Evolutionary conservation across 768 basidiomycete genomes (phyloP).

Genomic region (Lentinus brumalis): DNA sequence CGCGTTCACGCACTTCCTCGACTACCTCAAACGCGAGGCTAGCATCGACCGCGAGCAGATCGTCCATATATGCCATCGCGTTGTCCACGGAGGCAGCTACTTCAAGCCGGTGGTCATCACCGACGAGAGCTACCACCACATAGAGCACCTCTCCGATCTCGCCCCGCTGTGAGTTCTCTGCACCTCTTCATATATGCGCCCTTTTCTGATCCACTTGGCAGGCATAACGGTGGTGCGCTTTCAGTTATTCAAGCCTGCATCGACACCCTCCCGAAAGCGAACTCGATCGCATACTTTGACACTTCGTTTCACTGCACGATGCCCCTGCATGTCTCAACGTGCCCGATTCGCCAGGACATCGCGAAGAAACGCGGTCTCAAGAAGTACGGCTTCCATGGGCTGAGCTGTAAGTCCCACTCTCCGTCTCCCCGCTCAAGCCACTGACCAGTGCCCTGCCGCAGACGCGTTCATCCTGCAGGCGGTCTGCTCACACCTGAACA

Average conservation of each 20-base stretch:
- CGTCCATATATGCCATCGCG: constrained; percentile 66
- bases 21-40: constrained; percentile 43
- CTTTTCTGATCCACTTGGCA: constrained; percentile 23
- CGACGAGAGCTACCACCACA: constrained; percentile 67
- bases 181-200: not conserved
- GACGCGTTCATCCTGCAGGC: constrained; percentile 70
- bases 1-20: constrained; percentile 64
- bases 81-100: constrained; percentile 88
- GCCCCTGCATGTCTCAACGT: constrained; percentile 74
- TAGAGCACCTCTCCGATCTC: constrained; percentile 74
- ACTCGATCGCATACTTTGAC: constrained; percentile 85
- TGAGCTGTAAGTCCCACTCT: constrained; percentile 55
- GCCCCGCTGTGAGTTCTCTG: constrained; percentile 68
- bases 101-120: constrained; percentile 69
- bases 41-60: constrained; percentile 48
- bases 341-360: constrained; percentile 69
- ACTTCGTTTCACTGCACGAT: constrained; percentile 82
- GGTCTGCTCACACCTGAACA: constrained; percentile 59
- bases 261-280: constrained; percentile 61
- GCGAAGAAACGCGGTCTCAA: constrained; percentile 67
- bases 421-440: not conserved
- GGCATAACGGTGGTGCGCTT: constrained; percentile 65
- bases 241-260: constrained; percentile 64
- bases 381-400: constrained; percentile 92
- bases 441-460: constrained; percentile 25